Base-by-base conservation (phyloP, 768 basidiomycete species). In the Cystofilobasidium macerans region DNA sequence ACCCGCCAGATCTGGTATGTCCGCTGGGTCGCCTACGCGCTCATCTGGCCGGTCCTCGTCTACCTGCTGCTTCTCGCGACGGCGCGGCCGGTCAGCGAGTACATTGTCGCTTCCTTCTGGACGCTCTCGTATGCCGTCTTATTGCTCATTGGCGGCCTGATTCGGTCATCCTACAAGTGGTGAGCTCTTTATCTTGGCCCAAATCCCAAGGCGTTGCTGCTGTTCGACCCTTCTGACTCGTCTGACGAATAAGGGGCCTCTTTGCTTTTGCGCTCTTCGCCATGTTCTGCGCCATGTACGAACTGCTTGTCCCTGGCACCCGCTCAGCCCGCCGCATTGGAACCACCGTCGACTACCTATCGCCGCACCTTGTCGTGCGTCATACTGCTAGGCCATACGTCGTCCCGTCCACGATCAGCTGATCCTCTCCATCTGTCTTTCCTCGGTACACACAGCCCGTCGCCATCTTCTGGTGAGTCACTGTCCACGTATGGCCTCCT, bases 151-250 rank as follows among this genome's bases (percentile, higher is more conserved):
- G 84, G 84, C 26, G 80, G 81, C 0, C 78, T 84, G 45, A 78
- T 80, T n/a, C 43, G 69, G 11, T 80, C 78, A 13, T 73, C 75
- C 13, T 85, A 84, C 77, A 84, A 84, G 73, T 81, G 80, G 80
- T n/a, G n/a, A n/a, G n/a, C n/a, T n/a, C n/a, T n/a, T n/a, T n/a
- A n/a, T n/a, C n/a, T n/a, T n/a, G n/a, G n/a, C n/a, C 80, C 77
- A 1, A 40, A 40, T 20, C 54, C 22, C 18, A 2, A 14, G n/a
- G 61, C 14, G 7, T 32, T 8, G 22, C 24, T 56, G 8, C 24
- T 24, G 2, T 13, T n/a, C n/a, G n/a, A n/a, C n/a, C n/a, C n/a
- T n/a, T n/a, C n/a, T n/a, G n/a, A n/a, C n/a, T n/a, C n/a, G n/a
- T n/a, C n/a, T n/a, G n/a, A n/a, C n/a, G n/a, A n/a, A n/a, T n/a